phyloP scores from a whole-genome alignment of 2,329 filamentous ascomycete species.

The Apiospora saccharicola region DNA sequence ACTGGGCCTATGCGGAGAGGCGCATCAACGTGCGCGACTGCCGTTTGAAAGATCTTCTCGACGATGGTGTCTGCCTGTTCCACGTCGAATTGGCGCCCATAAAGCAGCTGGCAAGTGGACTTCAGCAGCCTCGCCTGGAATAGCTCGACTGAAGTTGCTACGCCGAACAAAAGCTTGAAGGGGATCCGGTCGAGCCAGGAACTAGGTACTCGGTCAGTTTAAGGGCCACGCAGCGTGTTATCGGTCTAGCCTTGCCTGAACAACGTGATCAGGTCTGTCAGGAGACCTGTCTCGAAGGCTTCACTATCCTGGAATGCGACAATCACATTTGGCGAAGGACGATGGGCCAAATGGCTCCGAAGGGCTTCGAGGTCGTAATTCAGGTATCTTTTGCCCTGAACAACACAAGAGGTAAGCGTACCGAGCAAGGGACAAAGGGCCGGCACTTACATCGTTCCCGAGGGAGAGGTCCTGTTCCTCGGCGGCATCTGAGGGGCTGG shows the following conservation, averaged over 20 bases:
- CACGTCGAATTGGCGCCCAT: slow-evolving; percentile 79
- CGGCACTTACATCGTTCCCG: slow-evolving; percentile 54
- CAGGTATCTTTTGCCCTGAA: slow-evolving; percentile 69
- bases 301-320: slow-evolving; percentile 84
- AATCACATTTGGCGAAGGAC: slow-evolving; percentile 66
- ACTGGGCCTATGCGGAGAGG: slow-evolving; percentile 69
- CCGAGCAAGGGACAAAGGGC: background rate
- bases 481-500: slow-evolving; percentile 54
- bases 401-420: slow-evolving; percentile 10
- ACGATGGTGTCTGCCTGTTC: slow-evolving; percentile 75
- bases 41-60: slow-evolving; percentile 73
- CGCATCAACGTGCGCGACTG: slow-evolving; percentile 64
- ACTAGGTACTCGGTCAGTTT: slow-evolving; percentile 29
- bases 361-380: slow-evolving; percentile 82
- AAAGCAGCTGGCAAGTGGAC: slow-evolving; percentile 70
- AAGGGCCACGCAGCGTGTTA: background rate
- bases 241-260: slow-evolving; percentile 58
- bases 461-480: slow-evolving; percentile 58
- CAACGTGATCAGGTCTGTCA: slow-evolving; percentile 74
- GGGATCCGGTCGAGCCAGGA: slow-evolving; percentile 79
- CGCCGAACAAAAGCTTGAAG: slow-evolving; percentile 78
- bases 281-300: slow-evolving; percentile 76
- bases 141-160: slow-evolving; percentile 82
- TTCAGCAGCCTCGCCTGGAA: slow-evolving; percentile 78
- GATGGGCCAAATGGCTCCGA: slow-evolving; percentile 63